Conservation (phyloP, 768 basidiomycete genomes). For the Phaeotremella fagi region DNA sequence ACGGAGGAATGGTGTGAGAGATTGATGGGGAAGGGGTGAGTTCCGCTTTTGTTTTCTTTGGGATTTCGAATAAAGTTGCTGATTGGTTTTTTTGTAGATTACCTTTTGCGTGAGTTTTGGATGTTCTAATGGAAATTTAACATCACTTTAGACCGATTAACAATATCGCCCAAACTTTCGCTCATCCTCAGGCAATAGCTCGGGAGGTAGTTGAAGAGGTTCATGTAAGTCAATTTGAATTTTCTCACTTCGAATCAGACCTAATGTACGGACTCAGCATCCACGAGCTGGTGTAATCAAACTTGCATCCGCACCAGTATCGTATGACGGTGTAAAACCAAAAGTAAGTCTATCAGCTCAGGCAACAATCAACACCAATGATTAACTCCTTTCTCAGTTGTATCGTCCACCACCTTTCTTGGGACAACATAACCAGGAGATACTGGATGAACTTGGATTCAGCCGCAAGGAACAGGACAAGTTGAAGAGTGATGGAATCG, state of each 20-base stretch:
- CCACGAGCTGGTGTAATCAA: conserved; percentile 70
- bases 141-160: conserved; percentile 69
- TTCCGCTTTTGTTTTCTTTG: neutral
- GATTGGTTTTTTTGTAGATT: conserved; percentile 1
- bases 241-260: conserved; percentile 10
- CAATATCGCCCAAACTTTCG: conserved; percentile 80
- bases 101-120: conserved; percentile 17
- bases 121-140: neutral
- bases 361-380: too few species aligned
- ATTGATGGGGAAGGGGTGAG: conserved; percentile 73
- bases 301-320: conserved; percentile 72
- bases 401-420: conserved; percentile 77
- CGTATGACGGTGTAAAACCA: conserved; percentile 67
- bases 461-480: conserved; percentile 50
- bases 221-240: conserved; percentile 55
- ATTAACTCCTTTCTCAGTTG: neutral
- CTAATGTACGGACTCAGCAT: too few species aligned
- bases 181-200: conserved; percentile 78
- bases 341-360: too few species aligned
- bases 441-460: conserved; percentile 52
- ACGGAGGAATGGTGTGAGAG: conserved; percentile 70
- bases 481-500: conserved; percentile 52
- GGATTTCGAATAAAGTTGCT: neutral
- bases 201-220: conserved; percentile 70
- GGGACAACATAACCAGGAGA: conserved; percentile 77